Percentiles rank a stretch among this genome's conserved stretches.
These are phyloP conservation scores for Psilocybe azurescens DNA, from an alignment of 768 basidiomycete genomes.

Conservation along the genomic window DNA sequence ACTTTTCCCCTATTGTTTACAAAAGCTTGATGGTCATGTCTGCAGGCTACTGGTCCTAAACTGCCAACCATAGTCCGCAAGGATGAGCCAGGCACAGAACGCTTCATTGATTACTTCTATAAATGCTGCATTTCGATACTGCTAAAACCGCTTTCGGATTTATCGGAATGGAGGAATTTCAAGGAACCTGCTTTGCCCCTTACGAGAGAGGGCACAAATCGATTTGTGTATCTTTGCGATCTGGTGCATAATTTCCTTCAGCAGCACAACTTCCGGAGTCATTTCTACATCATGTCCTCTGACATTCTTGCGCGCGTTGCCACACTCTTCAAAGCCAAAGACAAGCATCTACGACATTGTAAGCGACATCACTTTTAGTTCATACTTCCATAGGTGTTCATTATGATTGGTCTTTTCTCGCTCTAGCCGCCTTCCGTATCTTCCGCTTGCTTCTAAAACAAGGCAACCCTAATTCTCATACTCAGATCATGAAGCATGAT, in stretches of 20 bases:
- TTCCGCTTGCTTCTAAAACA: slow-evolving; percentile 85
- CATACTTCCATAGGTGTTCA: slow-evolving; percentile 1
- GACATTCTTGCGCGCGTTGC: slow-evolving; percentile 78
- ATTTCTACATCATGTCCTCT: slow-evolving; percentile 87
- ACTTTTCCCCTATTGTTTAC: slow-evolving; percentile 6
- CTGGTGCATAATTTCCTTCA: slow-evolving; percentile 85
- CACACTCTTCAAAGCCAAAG: slow-evolving; percentile 76
- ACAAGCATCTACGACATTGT: slow-evolving; percentile 95
- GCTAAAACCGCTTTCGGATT: slow-evolving; percentile 76
- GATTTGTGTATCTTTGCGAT: slow-evolving; percentile 90
- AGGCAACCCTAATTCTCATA: slow-evolving; percentile 77
- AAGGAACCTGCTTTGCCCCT: slow-evolving; percentile 55
- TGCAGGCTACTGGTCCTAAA: slow-evolving; percentile 42
- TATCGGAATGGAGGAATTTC: slow-evolving; percentile 65
- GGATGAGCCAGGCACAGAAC: slow-evolving; percentile 86
- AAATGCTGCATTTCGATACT: slow-evolving; percentile 80
- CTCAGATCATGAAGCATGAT: slow-evolving; percentile 84
- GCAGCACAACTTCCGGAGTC: slow-evolving; percentile 91
- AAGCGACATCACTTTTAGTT: slow-evolving; percentile 32
- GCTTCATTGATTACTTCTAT: slow-evolving; percentile 94
- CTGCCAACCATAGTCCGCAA: slow-evolving; percentile 51
- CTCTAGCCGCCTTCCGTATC: slow-evolving; percentile 87
- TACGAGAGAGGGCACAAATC: slow-evolving; percentile 78
- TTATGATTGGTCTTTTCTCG: not conserved
- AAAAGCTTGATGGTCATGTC: slow-evolving; percentile 21